phyloP scores from a whole-genome alignment of 2,329 filamentous ascomycete species.

The Mycosphaerella arachidis region DNA sequence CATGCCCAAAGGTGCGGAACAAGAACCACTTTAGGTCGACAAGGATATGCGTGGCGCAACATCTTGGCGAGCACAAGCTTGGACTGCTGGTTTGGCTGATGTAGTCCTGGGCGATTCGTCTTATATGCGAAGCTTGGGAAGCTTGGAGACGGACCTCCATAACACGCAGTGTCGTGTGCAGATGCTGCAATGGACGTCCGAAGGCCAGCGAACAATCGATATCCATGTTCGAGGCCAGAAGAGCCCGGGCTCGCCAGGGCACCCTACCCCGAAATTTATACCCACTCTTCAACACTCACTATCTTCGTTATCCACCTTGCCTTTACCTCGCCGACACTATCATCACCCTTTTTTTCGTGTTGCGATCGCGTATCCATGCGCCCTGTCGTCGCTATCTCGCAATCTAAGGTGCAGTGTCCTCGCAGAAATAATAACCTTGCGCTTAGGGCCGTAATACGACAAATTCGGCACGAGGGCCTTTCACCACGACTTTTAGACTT shows the following conservation, averaged over 20 bases:
- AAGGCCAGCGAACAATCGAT: not conserved
- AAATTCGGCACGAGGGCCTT: too few species aligned
- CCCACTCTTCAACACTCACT: too few species aligned
- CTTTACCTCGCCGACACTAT: too few species aligned
- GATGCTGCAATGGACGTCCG: not conserved
- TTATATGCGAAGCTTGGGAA: not conserved
- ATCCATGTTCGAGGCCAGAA: not conserved
- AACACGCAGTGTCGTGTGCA: not conserved
- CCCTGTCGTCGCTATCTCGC: too few species aligned
- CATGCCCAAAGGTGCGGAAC: not conserved
- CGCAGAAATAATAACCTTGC: too few species aligned
- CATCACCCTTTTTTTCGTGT: too few species aligned
- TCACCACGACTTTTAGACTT: too few species aligned
- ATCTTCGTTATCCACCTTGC: too few species aligned
- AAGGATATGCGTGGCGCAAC: not conserved
- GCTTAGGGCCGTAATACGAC: too few species aligned
- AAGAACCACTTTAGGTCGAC: not conserved
- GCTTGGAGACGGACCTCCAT: conserved; percentile 1
- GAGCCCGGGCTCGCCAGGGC: not conserved
- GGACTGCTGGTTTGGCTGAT: not conserved
- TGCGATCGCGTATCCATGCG: too few species aligned
- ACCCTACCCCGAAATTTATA: not conserved
- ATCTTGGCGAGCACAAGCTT: not conserved
- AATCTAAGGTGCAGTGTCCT: too few species aligned
- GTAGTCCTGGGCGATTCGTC: not conserved